Percentiles rank a stretch among this genome's conserved stretches.
Evolutionary conservation across 164 flowering plant genomes (phyloP).

Genomic region (Umbellularia californica): DNA sequence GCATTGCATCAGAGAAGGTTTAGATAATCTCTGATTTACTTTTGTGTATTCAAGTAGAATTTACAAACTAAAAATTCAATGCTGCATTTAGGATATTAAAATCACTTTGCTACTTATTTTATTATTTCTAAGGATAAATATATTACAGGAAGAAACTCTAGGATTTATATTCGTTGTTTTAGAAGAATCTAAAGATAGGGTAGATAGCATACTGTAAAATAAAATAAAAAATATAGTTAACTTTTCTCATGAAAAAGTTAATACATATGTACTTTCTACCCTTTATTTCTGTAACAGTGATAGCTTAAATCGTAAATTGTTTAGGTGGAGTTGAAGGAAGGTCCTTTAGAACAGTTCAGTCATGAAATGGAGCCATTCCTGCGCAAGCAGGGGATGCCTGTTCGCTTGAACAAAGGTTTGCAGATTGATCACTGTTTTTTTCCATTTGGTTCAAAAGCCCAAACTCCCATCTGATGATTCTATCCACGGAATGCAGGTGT

Average conservation of each 20-base stretch:
- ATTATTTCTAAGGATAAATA: too few relatives aligned
- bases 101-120: too few relatives aligned
- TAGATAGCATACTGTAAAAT: too few relatives aligned
- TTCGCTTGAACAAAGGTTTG: slow-evolving; percentile 81
- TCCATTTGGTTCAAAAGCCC: background rate
- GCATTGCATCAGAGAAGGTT: slow-evolving; percentile 69
- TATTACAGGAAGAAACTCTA: too few relatives aligned
- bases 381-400: slow-evolving; percentile 98
- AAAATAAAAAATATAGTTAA: too few relatives aligned
- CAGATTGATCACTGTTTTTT: background rate
- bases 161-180: too few relatives aligned
- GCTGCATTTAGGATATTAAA: too few relatives aligned
- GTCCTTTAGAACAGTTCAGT: slow-evolving; percentile 83
- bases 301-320: slow-evolving; percentile 3
- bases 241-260: too few relatives aligned
- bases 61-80: background rate
- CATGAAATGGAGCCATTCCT: slow-evolving; percentile 98
- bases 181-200: too few relatives aligned
- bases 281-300: background rate
- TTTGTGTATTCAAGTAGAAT: background rate
- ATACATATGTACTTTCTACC: too few relatives aligned
- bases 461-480: background rate
- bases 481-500: slow-evolving; percentile 45
- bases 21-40: background rate
- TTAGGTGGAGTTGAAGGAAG: slow-evolving; percentile 89